Conservation (phyloP, 1,139 yeast genomes). For the Diutina pseudorugosa region DNA sequence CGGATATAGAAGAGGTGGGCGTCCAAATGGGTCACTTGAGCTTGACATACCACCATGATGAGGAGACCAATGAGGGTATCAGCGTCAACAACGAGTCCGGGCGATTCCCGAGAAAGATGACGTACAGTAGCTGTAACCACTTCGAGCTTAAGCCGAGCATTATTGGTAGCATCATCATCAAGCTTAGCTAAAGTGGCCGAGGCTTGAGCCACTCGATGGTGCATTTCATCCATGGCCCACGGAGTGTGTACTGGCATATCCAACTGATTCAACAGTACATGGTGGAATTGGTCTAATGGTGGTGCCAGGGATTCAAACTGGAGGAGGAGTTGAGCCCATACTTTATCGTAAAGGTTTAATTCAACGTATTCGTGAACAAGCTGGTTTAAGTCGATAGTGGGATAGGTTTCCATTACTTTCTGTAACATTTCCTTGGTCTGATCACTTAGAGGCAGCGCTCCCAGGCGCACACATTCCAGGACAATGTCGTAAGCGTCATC, state of each 20-base stretch:
- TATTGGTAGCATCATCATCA: slow-evolving; percentile 26
- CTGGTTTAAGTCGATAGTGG: slow-evolving; percentile 39
- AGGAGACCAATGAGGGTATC: slow-evolving; percentile 69
- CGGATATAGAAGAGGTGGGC: slow-evolving; percentile 57
- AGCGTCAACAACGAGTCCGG: slow-evolving; percentile 46
- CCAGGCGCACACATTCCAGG: not conserved
- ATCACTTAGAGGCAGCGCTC: not conserved
- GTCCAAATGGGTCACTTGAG: slow-evolving; percentile 46
- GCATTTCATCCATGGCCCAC: slow-evolving; percentile 29
- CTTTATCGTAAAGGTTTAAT: slow-evolving; percentile 45
- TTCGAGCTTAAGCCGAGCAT: slow-evolving; percentile 41
- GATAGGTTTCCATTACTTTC: slow-evolving; percentile 12
- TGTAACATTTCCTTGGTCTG: not conserved
- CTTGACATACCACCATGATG: slow-evolving; percentile 57
- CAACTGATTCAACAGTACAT: slow-evolving; percentile 58
- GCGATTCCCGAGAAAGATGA: slow-evolving; percentile 24
- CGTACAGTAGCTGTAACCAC: slow-evolving; percentile 44
- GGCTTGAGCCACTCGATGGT: slow-evolving; percentile 40
- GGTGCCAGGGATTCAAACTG: slow-evolving; percentile 19
- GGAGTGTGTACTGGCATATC: slow-evolving; percentile 41
- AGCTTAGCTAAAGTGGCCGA: slow-evolving; percentile 42
- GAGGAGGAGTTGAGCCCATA: slow-evolving; percentile 42
- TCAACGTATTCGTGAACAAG: slow-evolving; percentile 64
- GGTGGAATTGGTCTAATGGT: slow-evolving; percentile 21
- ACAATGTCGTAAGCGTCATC: not conserved